These are phyloP conservation scores for Paraleonurus japonicus DNA, from an alignment of 257 asterid genomes.

Conservation along the genomic window DNA sequence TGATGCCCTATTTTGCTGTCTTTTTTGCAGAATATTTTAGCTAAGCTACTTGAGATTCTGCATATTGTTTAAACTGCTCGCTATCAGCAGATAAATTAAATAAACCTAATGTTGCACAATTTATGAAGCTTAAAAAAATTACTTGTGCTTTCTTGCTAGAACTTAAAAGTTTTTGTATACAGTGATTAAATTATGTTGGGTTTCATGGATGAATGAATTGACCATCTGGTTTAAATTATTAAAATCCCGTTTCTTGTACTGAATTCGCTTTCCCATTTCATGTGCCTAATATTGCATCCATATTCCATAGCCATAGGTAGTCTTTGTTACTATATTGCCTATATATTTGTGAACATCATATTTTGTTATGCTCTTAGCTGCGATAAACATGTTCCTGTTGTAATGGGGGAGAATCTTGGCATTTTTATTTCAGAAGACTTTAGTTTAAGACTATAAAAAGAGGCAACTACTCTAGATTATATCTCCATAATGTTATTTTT, in stretches of 20 bases:
- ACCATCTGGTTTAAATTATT: conserved; percentile 1
- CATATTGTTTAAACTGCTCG: neutral
- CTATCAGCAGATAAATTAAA: neutral
- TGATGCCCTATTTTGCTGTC: neutral
- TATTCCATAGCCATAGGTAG: neutral
- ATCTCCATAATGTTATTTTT: no score
- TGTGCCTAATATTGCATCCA: neutral
- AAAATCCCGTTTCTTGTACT: neutral
- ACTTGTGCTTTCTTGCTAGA: neutral
- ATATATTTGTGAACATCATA: neutral
- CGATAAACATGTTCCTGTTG: neutral
- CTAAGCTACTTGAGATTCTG: neutral
- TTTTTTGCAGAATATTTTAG: neutral
- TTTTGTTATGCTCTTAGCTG: neutral
- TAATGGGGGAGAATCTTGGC: neutral
- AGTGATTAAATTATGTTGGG: neutral
- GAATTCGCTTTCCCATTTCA: neutral
- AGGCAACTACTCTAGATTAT: neutral
- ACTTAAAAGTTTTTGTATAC: neutral
- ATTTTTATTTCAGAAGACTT: neutral
- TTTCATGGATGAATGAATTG: neutral
- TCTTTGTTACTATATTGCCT: neutral
- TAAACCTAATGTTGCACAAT: neutral
- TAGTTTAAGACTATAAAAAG: neutral
- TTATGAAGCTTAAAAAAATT: neutral